phyloP scores from a whole-genome alignment of 1,139 yeast species.

The Saccharomyces hybrid region DNA sequence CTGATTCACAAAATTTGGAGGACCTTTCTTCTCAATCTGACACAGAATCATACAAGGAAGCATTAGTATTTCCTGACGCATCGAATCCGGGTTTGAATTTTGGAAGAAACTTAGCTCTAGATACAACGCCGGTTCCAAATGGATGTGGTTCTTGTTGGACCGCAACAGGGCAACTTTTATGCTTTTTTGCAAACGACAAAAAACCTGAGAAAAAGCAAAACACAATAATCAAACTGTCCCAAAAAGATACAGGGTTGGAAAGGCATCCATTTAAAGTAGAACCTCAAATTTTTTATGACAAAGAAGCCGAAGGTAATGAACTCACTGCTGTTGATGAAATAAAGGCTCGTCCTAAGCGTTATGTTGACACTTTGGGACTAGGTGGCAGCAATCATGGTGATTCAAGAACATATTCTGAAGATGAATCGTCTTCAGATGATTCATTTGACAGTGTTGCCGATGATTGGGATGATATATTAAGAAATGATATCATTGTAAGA shows the following conservation, averaged over 20 bases:
- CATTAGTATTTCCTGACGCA: conserved; percentile 13
- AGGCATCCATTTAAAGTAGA: conserved; percentile 4
- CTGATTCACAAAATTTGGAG: conserved; percentile 24
- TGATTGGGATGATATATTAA: conserved; percentile 38
- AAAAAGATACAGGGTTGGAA: conserved; percentile 34
- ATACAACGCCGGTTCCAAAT: conserved; percentile 84
- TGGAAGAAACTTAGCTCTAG: conserved; percentile 38
- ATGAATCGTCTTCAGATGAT: conserved; percentile 34
- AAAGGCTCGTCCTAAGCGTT: conserved; percentile 5
- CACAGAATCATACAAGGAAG: conserved; percentile 24
- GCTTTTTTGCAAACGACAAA: conserved; percentile 65
- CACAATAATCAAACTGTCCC: conserved; percentile 37
- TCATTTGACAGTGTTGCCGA: conserved; percentile 32
- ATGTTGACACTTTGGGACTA: background rate
- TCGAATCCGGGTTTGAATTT: conserved; percentile 12
- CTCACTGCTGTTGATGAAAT: conserved; percentile 10
- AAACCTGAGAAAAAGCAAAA: conserved; percentile 33
- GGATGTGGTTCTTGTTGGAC: conserved; percentile 94
- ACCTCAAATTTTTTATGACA: background rate
- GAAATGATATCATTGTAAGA: conserved; percentile 33
- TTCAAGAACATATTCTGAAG: conserved; percentile 11
- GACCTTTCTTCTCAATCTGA: conserved; percentile 21
- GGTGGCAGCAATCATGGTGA: background rate
- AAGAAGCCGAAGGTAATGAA: conserved; percentile 1
- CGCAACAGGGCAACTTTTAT: conserved; percentile 65